phyloP scores from a whole-genome alignment of 305 asterid genomes.

The Fraxinus sp. region DNA sequence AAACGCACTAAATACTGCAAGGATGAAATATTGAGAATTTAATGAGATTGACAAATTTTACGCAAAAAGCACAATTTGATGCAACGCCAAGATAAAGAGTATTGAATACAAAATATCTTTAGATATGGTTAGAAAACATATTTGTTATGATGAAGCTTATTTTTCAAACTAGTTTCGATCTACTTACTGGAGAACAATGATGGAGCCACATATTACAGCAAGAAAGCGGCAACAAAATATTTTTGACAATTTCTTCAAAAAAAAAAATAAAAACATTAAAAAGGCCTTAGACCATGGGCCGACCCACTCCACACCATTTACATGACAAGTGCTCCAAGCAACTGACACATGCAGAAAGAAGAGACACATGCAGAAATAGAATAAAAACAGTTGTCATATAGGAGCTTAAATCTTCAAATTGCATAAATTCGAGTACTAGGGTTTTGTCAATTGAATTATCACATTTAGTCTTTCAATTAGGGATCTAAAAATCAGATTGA shows the following conservation, averaged over 20 bases:
- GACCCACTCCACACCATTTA: neutral
- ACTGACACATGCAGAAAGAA: neutral
- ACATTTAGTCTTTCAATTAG: neutral
- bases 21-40: neutral
- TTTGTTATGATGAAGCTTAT: neutral
- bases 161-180: neutral
- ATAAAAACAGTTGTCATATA: neutral
- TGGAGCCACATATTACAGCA: neutral
- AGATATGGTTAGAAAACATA: neutral
- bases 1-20: neutral
- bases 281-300: neutral
- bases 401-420: neutral
- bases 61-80: neutral
- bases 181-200: neutral
- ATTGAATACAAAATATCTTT: neutral
- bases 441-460: constrained; percentile 7
- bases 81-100: neutral
- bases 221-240: no score
- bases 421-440: constrained; percentile 1
- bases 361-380: neutral
- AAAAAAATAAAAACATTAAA: no score
- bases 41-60: neutral
- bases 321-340: neutral
- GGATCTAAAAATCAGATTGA: neutral
- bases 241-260: no score